Conservation (phyloP, 257 asterid genomes). For the Avicennia marina region DNA sequence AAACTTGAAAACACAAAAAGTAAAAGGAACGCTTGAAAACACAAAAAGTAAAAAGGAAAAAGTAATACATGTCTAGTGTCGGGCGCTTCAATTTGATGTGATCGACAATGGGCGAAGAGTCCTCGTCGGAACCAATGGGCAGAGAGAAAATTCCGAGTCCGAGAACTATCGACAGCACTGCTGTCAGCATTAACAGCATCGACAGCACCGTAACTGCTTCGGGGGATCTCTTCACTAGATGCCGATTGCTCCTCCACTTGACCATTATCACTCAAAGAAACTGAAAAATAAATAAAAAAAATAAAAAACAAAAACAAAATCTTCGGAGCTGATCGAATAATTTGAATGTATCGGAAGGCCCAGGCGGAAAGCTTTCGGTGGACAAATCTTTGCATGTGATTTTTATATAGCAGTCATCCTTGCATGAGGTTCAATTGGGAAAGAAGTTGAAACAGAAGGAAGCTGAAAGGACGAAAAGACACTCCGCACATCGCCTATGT, state of each 20-base stretch:
- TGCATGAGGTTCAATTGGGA: background rate
- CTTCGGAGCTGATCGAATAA: background rate
- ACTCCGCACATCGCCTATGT: background rate
- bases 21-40: too few relatives aligned
- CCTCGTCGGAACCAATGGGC: slow-evolving; percentile 55
- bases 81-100: slow-evolving; percentile 63
- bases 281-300: background rate
- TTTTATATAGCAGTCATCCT: too few relatives aligned
- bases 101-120: slow-evolving; percentile 29
- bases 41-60: slow-evolving; percentile 7
- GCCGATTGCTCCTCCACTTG: slow-evolving; percentile 51
- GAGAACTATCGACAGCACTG: slow-evolving; percentile 68
- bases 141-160: slow-evolving; percentile 83
- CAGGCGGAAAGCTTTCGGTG: background rate
- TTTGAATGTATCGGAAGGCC: too few relatives aligned
- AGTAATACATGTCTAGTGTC: slow-evolving; percentile 35
- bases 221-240: slow-evolving; percentile 67
- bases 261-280: slow-evolving; percentile 29
- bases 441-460: slow-evolving; percentile 7
- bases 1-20: too few relatives aligned
- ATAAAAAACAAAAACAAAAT: background rate
- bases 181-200: slow-evolving; percentile 67
- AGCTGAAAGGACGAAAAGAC: background rate
- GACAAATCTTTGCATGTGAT: background rate
- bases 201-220: slow-evolving; percentile 56